Percentiles rank a stretch among this genome's conserved stretches.
phyloP scores from a whole-genome alignment of 2,329 filamentous ascomycete species.

The Fusarium concolor region DNA sequence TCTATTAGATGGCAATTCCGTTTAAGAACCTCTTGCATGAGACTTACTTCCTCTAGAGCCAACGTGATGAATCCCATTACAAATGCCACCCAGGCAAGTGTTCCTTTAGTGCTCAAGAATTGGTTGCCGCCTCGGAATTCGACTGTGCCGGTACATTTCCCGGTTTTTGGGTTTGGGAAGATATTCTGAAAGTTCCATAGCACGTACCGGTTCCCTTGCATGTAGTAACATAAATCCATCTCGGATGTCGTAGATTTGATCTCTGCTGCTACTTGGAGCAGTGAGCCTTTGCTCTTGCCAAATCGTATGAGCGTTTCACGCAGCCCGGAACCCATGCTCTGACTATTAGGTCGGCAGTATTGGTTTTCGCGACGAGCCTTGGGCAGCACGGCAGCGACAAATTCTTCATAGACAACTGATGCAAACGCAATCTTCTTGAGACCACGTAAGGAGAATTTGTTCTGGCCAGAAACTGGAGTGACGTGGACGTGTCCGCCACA shows the following conservation, averaged over 20 bases:
- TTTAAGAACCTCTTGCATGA: neutral
- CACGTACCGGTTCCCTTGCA: conserved; percentile 55
- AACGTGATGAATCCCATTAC: conserved; percentile 54
- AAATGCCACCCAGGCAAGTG: conserved; percentile 55
- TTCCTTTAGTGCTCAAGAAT: conserved; percentile 53
- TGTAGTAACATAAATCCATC: conserved; percentile 52
- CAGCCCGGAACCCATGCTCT: conserved; percentile 49
- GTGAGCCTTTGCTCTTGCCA: conserved; percentile 43
- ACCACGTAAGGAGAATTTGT: conserved; percentile 51
- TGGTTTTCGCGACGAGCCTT: conserved; percentile 51
- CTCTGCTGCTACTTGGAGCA: conserved; percentile 48
- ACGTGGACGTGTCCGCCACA: conserved; percentile 57
- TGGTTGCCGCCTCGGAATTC: conserved; percentile 56
- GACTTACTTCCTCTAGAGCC: conserved; percentile 51
- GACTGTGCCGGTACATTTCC: conserved; percentile 53
- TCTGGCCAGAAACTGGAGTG: conserved; percentile 50
- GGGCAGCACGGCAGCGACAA: conserved; percentile 49
- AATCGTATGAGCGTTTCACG: conserved; percentile 42
- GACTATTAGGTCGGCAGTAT: conserved; percentile 52
- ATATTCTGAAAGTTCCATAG: conserved; percentile 57
- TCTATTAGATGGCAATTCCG: conserved; percentile 13
- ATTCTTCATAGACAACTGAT: conserved; percentile 51
- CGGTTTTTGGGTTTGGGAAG: conserved; percentile 53
- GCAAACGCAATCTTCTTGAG: conserved; percentile 55
- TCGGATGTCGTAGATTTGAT: conserved; percentile 46